Evolutionary conservation across 208 protist genomes (phyloP).

Genomic region (Trypanosoma mega): DNA sequence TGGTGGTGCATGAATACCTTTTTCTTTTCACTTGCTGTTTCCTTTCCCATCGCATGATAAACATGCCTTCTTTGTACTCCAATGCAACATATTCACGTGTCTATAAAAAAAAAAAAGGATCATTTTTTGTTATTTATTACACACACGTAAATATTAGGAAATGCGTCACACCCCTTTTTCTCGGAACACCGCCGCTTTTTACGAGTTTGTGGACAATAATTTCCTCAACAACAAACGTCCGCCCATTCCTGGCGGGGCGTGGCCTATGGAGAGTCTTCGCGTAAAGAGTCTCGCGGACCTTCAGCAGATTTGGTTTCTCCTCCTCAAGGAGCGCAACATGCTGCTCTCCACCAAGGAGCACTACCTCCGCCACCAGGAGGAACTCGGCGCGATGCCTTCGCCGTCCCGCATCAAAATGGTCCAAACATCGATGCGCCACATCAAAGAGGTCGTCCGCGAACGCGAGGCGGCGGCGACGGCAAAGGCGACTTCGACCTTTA

Average conservation of each 20-base stretch:
- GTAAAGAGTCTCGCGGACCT: conserved; percentile 90
- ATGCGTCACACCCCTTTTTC: conserved; percentile 17
- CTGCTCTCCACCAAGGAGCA: conserved; percentile 78
- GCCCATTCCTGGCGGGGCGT: conserved; percentile 82
- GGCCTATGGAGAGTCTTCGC: conserved; percentile 79
- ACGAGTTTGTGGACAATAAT: conserved; percentile 89
- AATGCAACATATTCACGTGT: no score
- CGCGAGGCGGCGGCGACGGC: conserved; percentile 74
- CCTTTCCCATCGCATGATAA: no score
- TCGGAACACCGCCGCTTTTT: conserved; percentile 63
- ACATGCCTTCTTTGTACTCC: no score
- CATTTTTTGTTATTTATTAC: conserved; percentile 3
- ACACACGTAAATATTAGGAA: no score
- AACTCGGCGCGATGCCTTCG: conserved; percentile 88
- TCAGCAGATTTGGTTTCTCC: conserved; percentile 90
- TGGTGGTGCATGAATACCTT: no score
- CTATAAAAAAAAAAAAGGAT: not conserved
- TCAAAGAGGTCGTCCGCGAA: conserved; percentile 79
- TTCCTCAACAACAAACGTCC: conserved; percentile 90
- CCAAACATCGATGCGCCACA: conserved; percentile 78
- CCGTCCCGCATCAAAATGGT: conserved; percentile 85
- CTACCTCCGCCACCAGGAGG: conserved; percentile 89
- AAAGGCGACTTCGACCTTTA: conserved; percentile 68
- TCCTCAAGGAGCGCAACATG: conserved; percentile 93
- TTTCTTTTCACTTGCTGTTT: no score